Evolutionary conservation across 1,139 yeast species (phyloP).

Genomic region (Geotrichum reessii): DNA sequence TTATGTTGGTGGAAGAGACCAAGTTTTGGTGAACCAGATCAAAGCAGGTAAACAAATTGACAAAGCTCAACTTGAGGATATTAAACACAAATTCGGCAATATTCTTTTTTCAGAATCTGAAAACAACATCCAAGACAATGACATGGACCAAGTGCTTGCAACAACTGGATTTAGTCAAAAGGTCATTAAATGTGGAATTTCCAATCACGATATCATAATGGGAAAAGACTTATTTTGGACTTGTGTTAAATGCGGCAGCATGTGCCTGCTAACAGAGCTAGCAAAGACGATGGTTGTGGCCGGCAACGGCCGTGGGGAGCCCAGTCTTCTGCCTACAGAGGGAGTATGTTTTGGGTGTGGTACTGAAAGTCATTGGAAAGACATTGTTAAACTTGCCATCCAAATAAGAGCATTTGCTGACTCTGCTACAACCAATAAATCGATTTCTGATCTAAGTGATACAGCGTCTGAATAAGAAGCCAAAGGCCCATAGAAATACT

Average conservation of each 20-base stretch:
- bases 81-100: not conserved
- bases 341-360: not conserved
- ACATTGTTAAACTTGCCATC: not conserved
- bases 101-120: not conserved
- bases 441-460: not conserved
- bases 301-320: not conserved
- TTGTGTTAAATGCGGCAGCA: not conserved
- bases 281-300: not conserved
- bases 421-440: not conserved
- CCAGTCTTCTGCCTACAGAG: not conserved
- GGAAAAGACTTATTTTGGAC: not conserved
- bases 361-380: not conserved
- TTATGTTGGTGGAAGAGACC: slow-evolving; percentile 5
- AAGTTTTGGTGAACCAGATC: not conserved
- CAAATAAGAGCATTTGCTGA: not conserved
- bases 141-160: not conserved
- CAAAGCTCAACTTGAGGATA: not conserved
- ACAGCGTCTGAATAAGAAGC: not conserved
- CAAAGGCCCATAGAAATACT: not conserved
- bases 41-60: not conserved
- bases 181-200: not conserved
- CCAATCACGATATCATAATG: not conserved
- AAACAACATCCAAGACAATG: not conserved
- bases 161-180: not conserved
- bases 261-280: not conserved